Conservation (phyloP, 192 early-diverging fungal species). For the Diversispora epigaea region DNA sequence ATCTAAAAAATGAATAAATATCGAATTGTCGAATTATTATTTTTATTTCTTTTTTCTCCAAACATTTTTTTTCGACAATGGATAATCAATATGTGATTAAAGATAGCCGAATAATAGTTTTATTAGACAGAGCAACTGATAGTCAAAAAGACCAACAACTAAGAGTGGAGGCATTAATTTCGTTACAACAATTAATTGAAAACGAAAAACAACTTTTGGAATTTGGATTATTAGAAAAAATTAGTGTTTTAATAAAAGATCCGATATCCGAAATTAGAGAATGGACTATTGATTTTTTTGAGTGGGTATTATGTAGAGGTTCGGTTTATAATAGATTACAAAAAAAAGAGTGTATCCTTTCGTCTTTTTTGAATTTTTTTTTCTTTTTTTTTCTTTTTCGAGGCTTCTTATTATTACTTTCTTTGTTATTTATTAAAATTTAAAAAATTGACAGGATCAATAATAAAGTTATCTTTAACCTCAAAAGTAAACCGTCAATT, state of each 20-base stretch:
- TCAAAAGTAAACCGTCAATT: not conserved
- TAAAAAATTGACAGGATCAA: not conserved
- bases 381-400: not conserved
- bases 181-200: conserved; percentile 29
- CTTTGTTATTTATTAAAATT: not conserved
- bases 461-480: conserved; percentile 1
- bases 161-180: conserved; percentile 20
- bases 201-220: conserved; percentile 10
- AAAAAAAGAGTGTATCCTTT: conserved; percentile 23
- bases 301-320: not conserved
- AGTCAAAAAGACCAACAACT: not conserved
- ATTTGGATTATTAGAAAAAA: not conserved
- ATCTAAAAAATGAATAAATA: too few species aligned
- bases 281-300: conserved; percentile 30
- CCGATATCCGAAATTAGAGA: conserved; percentile 15
- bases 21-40: too few species aligned
- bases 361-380: not conserved
- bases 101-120: conserved; percentile 10
- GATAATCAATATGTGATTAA: not conserved
- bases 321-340: not conserved
- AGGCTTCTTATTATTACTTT: not conserved
- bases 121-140: conserved; percentile 14
- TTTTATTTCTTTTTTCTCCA: too few species aligned
- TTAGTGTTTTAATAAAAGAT: conserved; percentile 10
- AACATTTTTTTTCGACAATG: not conserved